Evolutionary conservation across 441 rosid species (phyloP), one percentile per base, ranked within the genome.

Genomic region (Hura crepitans): DNA sequence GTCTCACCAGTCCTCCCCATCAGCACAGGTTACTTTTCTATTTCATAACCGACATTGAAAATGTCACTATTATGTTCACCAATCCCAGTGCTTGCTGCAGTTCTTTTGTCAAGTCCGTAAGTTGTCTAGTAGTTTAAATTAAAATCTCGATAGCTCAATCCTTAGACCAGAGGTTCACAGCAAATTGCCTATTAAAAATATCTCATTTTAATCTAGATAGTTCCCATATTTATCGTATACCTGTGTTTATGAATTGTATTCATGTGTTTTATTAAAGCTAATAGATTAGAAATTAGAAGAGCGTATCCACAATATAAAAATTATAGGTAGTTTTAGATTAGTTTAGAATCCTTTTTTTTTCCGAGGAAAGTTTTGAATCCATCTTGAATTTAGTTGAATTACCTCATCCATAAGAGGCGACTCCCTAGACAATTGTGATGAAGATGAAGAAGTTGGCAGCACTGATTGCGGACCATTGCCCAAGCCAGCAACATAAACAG

Each of bases 371-470:
- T n/a, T 0, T 2, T 1, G 10, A 4, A 53, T 22, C 12, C 28
- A 53, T 30, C 25, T 18, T 3, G 7, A 30, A 69, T 35, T 53
- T 66, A 49, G 46, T 25, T 61, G 73, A n/a, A 54, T 58, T 90
- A 92, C 99, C 98, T 95, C 99, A 70, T 90, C 99, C 92, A 87
- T 84, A 65, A 90, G 75, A 6, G 89, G 93, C 25, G 89, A 76
- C 73, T 95, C 99, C 78, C 88, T 83, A 49, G 85, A 86, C 78
- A 95, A 77, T 72, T 95, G 99, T 64, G 99, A 78, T 37, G 97
- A 72, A 59, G 99, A 95, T 31, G 93, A 78, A 69, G 99, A 90
- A 57, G 82, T 79, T 10, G 97, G 86, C 74, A 92, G 77, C 31
- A 84, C 33, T 13, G 92, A 56, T 68, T 85, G 63, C 3, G 87